Conservation (phyloP, 805 yeast species). For the Pichia scutulata region DNA sequence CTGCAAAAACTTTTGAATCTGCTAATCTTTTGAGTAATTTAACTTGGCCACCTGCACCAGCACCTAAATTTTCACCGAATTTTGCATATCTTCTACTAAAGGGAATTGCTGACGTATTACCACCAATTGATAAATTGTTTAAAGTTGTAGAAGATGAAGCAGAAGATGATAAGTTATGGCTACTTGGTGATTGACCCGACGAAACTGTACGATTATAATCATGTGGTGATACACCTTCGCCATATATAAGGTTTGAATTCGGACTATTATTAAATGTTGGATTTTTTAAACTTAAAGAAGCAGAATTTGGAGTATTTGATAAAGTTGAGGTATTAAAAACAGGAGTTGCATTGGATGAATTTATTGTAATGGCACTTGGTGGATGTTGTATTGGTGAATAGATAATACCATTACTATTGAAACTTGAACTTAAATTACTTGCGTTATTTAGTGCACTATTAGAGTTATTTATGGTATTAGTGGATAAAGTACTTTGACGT, state of each 20-base stretch:
- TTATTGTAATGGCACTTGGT: not conserved
- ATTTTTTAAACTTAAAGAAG: conserved; percentile 8
- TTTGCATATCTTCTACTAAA: conserved; percentile 71
- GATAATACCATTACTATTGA: not conserved
- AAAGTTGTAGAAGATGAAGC: conserved; percentile 8
- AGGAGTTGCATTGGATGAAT: conserved; percentile 9
- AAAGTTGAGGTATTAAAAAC: conserved; percentile 46
- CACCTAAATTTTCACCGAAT: conserved; percentile 82
- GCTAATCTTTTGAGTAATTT: conserved; percentile 58
- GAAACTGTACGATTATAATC: conserved; percentile 9
- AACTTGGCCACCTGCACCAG: conserved; percentile 94
- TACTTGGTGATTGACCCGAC: conserved; percentile 7
- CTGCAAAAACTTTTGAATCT: conserved; percentile 77
- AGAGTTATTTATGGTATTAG: not conserved
- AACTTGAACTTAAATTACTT: not conserved
- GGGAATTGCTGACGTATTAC: conserved; percentile 43
- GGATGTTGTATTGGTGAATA: conserved; percentile 7
- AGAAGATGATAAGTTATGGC: conserved; percentile 10
- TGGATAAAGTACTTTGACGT: conserved; percentile 14
- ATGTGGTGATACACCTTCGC: conserved; percentile 12
- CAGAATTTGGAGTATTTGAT: conserved; percentile 12
- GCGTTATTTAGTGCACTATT: not conserved
- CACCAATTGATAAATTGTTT: conserved; percentile 26
- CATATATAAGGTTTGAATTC: conserved; percentile 24
- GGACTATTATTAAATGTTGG: conserved; percentile 29